phyloP scores from a whole-genome alignment of 2,329 filamentous ascomycete genomes.

The Monosporascus cannonballus region DNA sequence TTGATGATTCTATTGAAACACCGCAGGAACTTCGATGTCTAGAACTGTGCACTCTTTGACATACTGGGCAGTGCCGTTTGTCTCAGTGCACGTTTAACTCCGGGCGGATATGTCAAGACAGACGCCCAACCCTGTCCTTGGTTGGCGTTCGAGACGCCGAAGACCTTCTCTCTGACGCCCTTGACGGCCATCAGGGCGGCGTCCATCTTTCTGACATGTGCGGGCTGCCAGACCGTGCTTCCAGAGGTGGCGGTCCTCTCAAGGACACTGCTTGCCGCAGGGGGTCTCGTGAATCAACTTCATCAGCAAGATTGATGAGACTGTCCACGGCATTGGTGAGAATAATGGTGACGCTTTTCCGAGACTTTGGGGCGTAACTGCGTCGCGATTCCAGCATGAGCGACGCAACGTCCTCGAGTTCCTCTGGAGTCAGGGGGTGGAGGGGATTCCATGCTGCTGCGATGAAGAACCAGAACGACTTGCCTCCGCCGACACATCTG shows the following conservation, averaged over 20 bases:
- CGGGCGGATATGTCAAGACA: too few relatives aligned
- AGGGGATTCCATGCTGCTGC: conserved; percentile 10
- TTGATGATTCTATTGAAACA: conserved; percentile 3
- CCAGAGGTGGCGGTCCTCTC: not conserved
- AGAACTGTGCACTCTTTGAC: conserved; percentile 18
- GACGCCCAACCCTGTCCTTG: not conserved
- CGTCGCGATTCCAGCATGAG: conserved; percentile 8
- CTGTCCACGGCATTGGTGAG: conserved; percentile 4
- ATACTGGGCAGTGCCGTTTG: conserved; percentile 11
- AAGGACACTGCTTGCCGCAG: not conserved
- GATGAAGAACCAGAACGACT: conserved; percentile 12
- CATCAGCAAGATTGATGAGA: conserved; percentile 4
- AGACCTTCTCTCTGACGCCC: conserved; percentile 5
- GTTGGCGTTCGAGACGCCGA: conserved; percentile 4
- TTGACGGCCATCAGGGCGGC: conserved; percentile 10
- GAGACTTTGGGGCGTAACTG: not conserved
- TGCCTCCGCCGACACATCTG: conserved; percentile 6
- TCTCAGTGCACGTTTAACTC: too few relatives aligned
- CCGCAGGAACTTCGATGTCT: conserved; percentile 11
- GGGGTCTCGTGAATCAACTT: not conserved
- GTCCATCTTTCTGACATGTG: conserved; percentile 5
- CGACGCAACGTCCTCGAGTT: conserved; percentile 4
- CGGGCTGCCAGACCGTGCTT: conserved; percentile 8
- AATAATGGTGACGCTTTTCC: not conserved
- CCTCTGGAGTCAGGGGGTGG: not conserved